These are phyloP conservation scores for Crassisporium funariophilum DNA, from an alignment of 768 basidiomycete species.

Conservation along the genomic window DNA sequence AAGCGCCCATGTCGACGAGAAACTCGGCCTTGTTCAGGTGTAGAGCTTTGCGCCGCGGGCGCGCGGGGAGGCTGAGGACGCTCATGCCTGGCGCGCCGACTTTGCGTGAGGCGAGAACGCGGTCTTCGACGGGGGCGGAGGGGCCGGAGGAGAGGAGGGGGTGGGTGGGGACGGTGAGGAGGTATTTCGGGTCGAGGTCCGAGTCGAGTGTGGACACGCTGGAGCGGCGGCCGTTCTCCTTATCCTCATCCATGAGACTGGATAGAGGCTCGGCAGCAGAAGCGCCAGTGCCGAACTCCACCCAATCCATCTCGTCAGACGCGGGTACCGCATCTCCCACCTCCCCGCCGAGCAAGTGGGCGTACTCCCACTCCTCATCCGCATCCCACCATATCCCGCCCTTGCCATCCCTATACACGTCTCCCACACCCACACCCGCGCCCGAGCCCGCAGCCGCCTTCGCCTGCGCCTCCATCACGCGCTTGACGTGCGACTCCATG, in stretches of 20 bases:
- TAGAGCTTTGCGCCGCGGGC: constrained; percentile 32
- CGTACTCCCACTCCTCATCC: constrained; percentile 72
- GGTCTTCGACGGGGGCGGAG: constrained; percentile 27
- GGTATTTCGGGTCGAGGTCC: constrained; percentile 51
- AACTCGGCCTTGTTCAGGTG: constrained; percentile 39
- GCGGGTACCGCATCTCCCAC: too few species aligned
- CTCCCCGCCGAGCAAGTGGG: constrained; percentile 53
- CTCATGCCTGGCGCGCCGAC: constrained; percentile 41
- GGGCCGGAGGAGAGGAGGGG: constrained; percentile 16
- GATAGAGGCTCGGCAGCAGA: constrained; percentile 2
- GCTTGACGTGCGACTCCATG: constrained; percentile 54
- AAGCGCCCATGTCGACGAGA: constrained; percentile 38
- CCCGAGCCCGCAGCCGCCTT: constrained; percentile 38
- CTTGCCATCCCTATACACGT: constrained; percentile 59
- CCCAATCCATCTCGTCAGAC: constrained; percentile 20
- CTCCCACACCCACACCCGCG: constrained; percentile 39
- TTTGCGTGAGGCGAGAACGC: constrained; percentile 31
- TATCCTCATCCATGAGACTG: constrained; percentile 2
- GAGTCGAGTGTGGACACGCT: constrained; percentile 56
- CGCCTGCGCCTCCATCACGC: constrained; percentile 58
- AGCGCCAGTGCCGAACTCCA: constrained; percentile 18
- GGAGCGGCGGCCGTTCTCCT: constrained; percentile 34
- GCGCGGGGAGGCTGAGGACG: constrained; percentile 39
- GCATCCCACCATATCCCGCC: constrained; percentile 73
- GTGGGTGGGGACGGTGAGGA: constrained; percentile 40